Evolutionary conservation across 2,329 filamentous ascomycete species (phyloP).

Genomic region (Botryosphaeria agaves): DNA sequence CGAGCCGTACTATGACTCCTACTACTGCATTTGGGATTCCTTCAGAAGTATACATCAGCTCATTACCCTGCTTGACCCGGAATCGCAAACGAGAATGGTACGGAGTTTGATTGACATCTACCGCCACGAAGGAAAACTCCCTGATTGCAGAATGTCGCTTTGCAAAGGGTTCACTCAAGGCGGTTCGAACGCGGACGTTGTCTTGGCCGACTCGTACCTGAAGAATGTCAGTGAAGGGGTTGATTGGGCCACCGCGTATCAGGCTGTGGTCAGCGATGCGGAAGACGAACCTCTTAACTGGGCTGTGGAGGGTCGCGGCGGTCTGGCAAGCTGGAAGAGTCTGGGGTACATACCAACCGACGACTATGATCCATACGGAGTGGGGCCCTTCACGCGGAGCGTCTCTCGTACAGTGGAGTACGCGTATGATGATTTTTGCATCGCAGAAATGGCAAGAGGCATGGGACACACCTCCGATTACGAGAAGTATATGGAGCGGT

Average conservation of each 20-base stretch:
- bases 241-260: conserved; percentile 45
- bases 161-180: conserved; percentile 54
- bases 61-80: conserved; percentile 47
- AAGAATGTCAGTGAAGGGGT: conserved; percentile 47
- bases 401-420: conserved; percentile 52
- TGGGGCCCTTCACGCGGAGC: conserved; percentile 33
- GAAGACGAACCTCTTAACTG: conserved; percentile 45
- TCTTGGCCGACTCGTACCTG: conserved; percentile 54
- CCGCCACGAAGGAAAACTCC: conserved; percentile 45
- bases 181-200: conserved; percentile 53
- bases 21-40: conserved; percentile 50
- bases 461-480: conserved; percentile 34
- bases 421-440: conserved; percentile 48
- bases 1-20: conserved; percentile 56
- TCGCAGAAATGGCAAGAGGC: conserved; percentile 47
- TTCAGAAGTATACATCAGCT: conserved; percentile 49
- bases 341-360: conserved; percentile 47
- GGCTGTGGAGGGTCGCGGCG: conserved; percentile 52
- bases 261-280: conserved; percentile 48
- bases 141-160: conserved; percentile 49
- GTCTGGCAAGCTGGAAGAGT: conserved; percentile 49
- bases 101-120: conserved; percentile 52
- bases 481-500: conserved; percentile 42
- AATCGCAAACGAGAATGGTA: conserved; percentile 45
- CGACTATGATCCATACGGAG: conserved; percentile 3